phyloP scores from a whole-genome alignment of 306 rosid genomes.

The Castanea crenata region DNA sequence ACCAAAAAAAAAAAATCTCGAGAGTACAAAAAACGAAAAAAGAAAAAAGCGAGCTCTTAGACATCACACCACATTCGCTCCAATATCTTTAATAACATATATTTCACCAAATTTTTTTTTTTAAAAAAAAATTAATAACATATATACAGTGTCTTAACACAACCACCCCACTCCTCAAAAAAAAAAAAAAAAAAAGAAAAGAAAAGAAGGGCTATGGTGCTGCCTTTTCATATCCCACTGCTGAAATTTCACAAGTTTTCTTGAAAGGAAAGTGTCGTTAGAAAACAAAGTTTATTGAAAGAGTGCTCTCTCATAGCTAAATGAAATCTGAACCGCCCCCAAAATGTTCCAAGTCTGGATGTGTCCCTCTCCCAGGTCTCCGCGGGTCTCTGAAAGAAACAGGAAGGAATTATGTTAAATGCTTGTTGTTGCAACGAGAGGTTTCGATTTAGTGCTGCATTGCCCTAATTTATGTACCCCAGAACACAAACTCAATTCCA shows the following conservation, averaged over 20 bases:
- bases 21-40: too few species aligned
- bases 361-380: conserved; percentile 58
- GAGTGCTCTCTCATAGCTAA: conserved; percentile 21
- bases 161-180: too few species aligned
- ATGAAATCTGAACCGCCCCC: conserved; percentile 73
- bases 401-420: not conserved
- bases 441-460: not conserved
- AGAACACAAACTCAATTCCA: not conserved
- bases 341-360: conserved; percentile 79
- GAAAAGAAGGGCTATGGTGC: not conserved
- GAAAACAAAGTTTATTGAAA: not conserved
- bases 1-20: too few species aligned
- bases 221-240: not conserved
- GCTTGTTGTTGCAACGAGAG: not conserved
- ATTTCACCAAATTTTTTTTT: too few species aligned
- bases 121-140: too few species aligned
- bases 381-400: conserved; percentile 50
- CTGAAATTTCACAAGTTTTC: not conserved
- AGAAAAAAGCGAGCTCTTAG: too few species aligned
- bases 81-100: too few species aligned
- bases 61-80: too few species aligned
- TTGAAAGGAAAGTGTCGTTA: not conserved
- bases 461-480: not conserved
- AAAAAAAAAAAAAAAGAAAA: not conserved
- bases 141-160: not conserved